A percentile compares a stretch with the other conserved stretches of the same genome.
Evolutionary conservation across 176 grass and related monocot species (phyloP).

Genomic region (Phyllostachys edulis): DNA sequence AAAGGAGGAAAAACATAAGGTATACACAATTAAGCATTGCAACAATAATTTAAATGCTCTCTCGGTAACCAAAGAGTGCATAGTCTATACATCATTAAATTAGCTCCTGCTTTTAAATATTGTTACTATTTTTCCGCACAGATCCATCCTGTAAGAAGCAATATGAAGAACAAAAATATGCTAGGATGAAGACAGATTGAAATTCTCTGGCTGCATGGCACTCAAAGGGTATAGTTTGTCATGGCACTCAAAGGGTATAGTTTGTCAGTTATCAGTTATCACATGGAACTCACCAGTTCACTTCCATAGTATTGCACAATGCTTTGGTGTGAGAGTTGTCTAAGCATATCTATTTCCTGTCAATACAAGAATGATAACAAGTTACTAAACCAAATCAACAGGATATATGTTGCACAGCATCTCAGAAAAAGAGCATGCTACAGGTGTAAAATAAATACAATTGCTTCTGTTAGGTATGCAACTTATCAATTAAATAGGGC

Average conservation of each 20-base stretch:
- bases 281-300: constrained; percentile 49
- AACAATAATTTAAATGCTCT: background rate
- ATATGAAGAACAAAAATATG: background rate
- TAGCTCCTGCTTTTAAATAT: background rate
- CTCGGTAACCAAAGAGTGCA: background rate
- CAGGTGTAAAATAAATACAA: background rate
- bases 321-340: constrained; percentile 53
- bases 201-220: background rate
- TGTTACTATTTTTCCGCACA: background rate
- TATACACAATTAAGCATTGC: background rate
- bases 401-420: background rate
- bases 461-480: constrained; percentile 4
- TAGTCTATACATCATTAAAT: background rate
- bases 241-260: no score
- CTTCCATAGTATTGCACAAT: constrained; percentile 72
- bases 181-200: background rate
- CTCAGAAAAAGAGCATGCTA: background rate
- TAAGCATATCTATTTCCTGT: background rate
- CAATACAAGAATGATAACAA: no score
- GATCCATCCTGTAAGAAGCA: background rate
- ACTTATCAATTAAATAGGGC: constrained; percentile 13
- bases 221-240: no score
- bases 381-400: no score
- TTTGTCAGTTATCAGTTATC: background rate
- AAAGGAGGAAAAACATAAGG: background rate